Conservation (phyloP, 371 early-diverging fungal genomes). For the Parasitella parasitica region DNA sequence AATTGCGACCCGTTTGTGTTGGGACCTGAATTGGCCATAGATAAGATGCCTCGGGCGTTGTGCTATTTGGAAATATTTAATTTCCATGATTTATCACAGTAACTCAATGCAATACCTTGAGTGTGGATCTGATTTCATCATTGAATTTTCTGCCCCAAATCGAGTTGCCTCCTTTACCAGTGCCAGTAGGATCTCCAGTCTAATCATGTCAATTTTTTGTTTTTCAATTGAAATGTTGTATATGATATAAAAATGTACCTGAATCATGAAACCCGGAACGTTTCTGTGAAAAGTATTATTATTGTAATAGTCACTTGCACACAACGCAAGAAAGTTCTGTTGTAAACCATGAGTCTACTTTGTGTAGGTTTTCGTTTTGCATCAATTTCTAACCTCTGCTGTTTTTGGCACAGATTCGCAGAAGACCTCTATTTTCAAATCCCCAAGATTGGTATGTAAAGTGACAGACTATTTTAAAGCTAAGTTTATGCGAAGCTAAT, state of each 20-base stretch:
- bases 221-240: background rate
- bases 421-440: conserved; percentile 85
- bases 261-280: conserved; percentile 90
- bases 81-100: background rate
- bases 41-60: conserved; percentile 83
- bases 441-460: conserved; percentile 88
- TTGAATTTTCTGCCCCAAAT: conserved; percentile 87
- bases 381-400: conserved; percentile 72
- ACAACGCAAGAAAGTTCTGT: conserved; percentile 93
- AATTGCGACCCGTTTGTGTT: conserved; percentile 92
- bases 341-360: background rate
- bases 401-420: conserved; percentile 83
- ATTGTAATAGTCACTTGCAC: conserved; percentile 92
- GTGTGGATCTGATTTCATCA: conserved; percentile 84
- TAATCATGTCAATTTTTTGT: conserved; percentile 24
- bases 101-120: conserved; percentile 59
- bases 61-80: conserved; percentile 70
- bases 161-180: conserved; percentile 86
- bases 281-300: conserved; percentile 83
- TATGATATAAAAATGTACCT: conserved; percentile 38
- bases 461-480: conserved; percentile 84
- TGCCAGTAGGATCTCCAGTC: conserved; percentile 90
- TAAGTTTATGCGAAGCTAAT: too few species aligned
- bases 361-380: background rate
- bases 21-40: conserved; percentile 95